Evolutionary conservation across 1,284 basidiomycete genomes (phyloP).

Genomic region (Ganoderma leucocontextum): DNA sequence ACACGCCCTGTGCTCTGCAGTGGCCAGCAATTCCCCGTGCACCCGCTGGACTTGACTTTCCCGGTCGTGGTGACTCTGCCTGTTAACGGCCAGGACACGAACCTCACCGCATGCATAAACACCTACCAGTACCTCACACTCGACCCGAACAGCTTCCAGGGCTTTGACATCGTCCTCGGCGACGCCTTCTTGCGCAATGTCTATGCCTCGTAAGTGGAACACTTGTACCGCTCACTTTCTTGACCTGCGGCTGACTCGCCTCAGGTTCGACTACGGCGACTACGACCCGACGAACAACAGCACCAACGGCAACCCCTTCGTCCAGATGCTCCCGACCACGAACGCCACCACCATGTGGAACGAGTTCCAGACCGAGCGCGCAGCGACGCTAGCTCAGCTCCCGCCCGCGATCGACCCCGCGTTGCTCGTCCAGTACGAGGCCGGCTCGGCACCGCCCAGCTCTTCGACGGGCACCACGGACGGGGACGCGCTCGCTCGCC

Average conservation of each 20-base stretch:
- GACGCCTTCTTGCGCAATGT: slow-evolving; percentile 50
- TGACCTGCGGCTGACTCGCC: neutral
- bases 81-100: slow-evolving; percentile 6
- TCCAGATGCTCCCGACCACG: slow-evolving; percentile 42
- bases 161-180: slow-evolving; percentile 48
- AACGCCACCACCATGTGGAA: slow-evolving; percentile 26
- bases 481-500: slow-evolving; percentile 5
- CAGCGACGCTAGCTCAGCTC: slow-evolving; percentile 20
- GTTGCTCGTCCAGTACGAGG: slow-evolving; percentile 15
- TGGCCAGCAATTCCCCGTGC: slow-evolving; percentile 29
- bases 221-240: neutral
- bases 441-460: neutral
- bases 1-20: neutral
- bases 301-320: slow-evolving; percentile 41
- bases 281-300: slow-evolving; percentile 33
- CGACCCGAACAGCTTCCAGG: slow-evolving; percentile 35
- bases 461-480: neutral
- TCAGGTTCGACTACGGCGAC: slow-evolving; percentile 53
- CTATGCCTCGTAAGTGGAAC: slow-evolving; percentile 47
- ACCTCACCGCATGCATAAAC: slow-evolving; percentile 14
- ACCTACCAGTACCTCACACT: slow-evolving; percentile 21
- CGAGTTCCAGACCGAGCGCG: slow-evolving; percentile 36
- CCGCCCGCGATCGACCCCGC: slow-evolving; percentile 28
- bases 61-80: neutral
- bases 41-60: slow-evolving; percentile 39